Percentiles rank a stretch among this genome's conserved stretches.
Conservation (phyloP, 2,329 filamentous ascomycete species). For the Onygena corvina region DNA sequence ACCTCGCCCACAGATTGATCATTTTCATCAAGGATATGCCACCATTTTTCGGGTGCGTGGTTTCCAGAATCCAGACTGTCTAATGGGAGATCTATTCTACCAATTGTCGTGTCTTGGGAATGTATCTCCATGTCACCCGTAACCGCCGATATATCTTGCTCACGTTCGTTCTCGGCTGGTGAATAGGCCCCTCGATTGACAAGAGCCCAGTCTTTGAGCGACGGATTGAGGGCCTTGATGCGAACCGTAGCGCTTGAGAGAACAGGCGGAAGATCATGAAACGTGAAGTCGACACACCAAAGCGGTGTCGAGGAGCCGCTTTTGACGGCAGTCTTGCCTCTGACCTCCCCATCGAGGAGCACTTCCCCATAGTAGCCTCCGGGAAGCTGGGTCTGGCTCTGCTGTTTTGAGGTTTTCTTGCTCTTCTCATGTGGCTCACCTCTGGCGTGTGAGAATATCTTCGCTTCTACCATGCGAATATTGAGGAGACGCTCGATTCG, state of each 20-base stretch:
- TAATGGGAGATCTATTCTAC: slow-evolving; percentile 65
- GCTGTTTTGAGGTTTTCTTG: slow-evolving; percentile 26
- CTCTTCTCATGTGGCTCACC: slow-evolving; percentile 24
- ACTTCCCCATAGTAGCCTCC: slow-evolving; percentile 40
- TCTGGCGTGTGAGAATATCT: slow-evolving; percentile 34
- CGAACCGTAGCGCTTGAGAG: slow-evolving; percentile 37
- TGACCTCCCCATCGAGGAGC: slow-evolving; percentile 37
- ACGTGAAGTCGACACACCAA: slow-evolving; percentile 40
- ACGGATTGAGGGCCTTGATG: slow-evolving; percentile 36
- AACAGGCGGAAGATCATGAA: slow-evolving; percentile 37
- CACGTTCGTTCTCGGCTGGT: slow-evolving; percentile 30
- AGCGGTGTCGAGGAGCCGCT: slow-evolving; percentile 36
- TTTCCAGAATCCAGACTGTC: slow-evolving; percentile 65
- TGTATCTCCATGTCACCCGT: slow-evolving; percentile 36
- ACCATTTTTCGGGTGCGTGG: slow-evolving; percentile 77
- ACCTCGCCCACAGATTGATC: slow-evolving; percentile 70
- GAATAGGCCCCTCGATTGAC: slow-evolving; percentile 35
- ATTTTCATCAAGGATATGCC: slow-evolving; percentile 64
- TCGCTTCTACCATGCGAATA: slow-evolving; percentile 51
- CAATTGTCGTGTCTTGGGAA: slow-evolving; percentile 36
- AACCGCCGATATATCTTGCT: slow-evolving; percentile 30
- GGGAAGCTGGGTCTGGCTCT: slow-evolving; percentile 17
- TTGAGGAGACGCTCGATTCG: slow-evolving; percentile 51
- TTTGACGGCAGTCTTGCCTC: slow-evolving; percentile 39
- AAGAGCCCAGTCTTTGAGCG: slow-evolving; percentile 41